Conservation (phyloP, 805 yeast genomes). For the Monosporozyma unispora region DNA sequence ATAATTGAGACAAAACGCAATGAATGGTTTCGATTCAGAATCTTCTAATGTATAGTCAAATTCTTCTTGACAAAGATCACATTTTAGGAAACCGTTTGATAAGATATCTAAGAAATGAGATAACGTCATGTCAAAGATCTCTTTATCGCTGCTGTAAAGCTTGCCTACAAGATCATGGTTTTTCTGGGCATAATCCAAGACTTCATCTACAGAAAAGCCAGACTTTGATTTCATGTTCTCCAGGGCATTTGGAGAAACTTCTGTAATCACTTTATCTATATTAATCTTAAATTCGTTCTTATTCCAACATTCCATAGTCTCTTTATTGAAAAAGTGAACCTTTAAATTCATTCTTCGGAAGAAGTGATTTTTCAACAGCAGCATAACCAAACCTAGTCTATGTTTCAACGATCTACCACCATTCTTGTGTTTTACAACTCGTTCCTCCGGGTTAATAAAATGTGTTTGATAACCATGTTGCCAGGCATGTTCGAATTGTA, state of each 20-base stretch:
- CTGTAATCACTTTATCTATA: background rate
- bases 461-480: slow-evolving; percentile 64
- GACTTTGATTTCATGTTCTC: slow-evolving; percentile 2
- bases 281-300: slow-evolving; percentile 16
- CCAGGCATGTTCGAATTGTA: slow-evolving; percentile 81
- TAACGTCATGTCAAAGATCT: slow-evolving; percentile 9
- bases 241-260: slow-evolving; percentile 5
- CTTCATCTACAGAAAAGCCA: slow-evolving; percentile 8
- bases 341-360: slow-evolving; percentile 40
- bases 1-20: slow-evolving; percentile 27
- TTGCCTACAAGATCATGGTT: slow-evolving; percentile 23
- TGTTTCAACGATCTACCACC: slow-evolving; percentile 37
- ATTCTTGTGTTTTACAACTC: slow-evolving; percentile 33
- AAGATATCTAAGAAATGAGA: slow-evolving; percentile 15
- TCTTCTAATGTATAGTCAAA: slow-evolving; percentile 33
- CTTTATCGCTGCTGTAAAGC: slow-evolving; percentile 17
- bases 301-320: slow-evolving; percentile 18
- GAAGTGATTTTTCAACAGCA: slow-evolving; percentile 35
- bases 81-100: slow-evolving; percentile 19
- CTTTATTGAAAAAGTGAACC: slow-evolving; percentile 37
- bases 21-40: slow-evolving; percentile 23
- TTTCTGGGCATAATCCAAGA: slow-evolving; percentile 10
- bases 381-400: slow-evolving; percentile 39
- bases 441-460: slow-evolving; percentile 35
- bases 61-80: slow-evolving; percentile 26